Percentiles rank a stretch among this genome's conserved stretches.
Conservation (phyloP, 2,329 filamentous ascomycete genomes). For the Daldinia sp. region DNA sequence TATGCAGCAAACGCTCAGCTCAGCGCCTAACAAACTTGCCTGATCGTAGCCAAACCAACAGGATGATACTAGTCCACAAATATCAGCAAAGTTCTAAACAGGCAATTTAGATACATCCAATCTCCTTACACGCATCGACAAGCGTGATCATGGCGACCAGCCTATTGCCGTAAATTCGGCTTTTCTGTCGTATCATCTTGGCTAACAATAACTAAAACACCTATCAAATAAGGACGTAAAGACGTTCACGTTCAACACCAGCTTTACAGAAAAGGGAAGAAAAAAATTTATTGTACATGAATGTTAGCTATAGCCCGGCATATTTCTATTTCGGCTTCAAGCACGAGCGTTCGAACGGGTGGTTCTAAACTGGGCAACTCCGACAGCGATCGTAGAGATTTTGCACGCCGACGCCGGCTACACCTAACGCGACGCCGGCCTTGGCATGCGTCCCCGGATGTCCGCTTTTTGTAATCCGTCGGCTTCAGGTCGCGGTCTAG, state of each 20-base stretch:
- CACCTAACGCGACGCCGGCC: conserved; percentile 35
- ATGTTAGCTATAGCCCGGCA: not conserved
- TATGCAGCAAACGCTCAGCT: not conserved
- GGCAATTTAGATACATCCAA: conserved; percentile 43
- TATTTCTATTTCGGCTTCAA: not conserved
- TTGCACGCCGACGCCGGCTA: conserved; percentile 39
- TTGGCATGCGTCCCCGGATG: conserved; percentile 40
- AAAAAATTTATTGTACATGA: not conserved
- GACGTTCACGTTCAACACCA: not conserved
- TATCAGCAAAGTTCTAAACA: not conserved
- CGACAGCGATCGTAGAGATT: conserved; percentile 7
- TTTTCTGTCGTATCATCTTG: conserved; percentile 38
- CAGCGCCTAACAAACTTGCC: conserved; percentile 33
- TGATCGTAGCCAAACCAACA: conserved; percentile 52
- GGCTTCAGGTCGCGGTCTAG: conserved; percentile 16
- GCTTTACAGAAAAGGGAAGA: not conserved
- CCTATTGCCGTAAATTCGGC: conserved; percentile 30
- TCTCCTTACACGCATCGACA: conserved; percentile 50
- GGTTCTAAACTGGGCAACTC: not conserved
- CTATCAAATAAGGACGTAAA: not conserved
- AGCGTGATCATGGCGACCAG: conserved; percentile 50
- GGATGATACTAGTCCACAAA: conserved; percentile 42
- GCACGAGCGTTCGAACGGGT: not conserved
- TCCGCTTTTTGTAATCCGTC: conserved; percentile 16
- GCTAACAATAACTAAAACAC: not conserved